Conservation (phyloP, 2,329 filamentous ascomycete species). For the Magnaporthiopsis incrustans region DNA sequence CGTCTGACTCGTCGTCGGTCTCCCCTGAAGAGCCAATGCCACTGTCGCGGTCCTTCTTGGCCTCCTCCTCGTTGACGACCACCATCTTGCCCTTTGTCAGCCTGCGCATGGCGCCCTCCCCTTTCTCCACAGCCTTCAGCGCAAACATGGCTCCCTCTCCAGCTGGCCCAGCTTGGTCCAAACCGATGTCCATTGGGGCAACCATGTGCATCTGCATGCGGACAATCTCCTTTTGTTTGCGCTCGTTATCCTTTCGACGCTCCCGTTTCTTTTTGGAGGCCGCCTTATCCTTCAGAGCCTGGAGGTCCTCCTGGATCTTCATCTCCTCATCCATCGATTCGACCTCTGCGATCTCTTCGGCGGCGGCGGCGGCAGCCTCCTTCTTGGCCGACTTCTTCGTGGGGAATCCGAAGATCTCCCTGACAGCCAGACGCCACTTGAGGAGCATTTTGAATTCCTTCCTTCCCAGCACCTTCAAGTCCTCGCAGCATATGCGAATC, state of each 20-base stretch:
- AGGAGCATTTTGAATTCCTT: constrained; percentile 91
- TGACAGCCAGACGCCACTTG: constrained; percentile 80
- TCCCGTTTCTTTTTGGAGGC: constrained; percentile 72
- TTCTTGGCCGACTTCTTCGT: constrained; percentile 58
- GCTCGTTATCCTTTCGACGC: constrained; percentile 80
- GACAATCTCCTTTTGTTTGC: constrained; percentile 89
- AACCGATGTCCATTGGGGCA: constrained; percentile 88
- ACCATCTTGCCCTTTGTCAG: constrained; percentile 75
- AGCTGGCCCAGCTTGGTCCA: constrained; percentile 73
- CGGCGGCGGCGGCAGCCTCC: constrained; percentile 29
- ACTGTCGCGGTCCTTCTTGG: constrained; percentile 51
- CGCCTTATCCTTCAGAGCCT: constrained; percentile 73
- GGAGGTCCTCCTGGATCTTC: constrained; percentile 78
- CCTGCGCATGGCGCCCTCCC: constrained; percentile 54
- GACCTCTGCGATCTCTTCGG: constrained; percentile 72
- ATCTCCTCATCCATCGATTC: constrained; percentile 93
- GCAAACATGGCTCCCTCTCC: constrained; percentile 82
- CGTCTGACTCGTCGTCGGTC: constrained; percentile 59
- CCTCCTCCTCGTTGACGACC: constrained; percentile 48
- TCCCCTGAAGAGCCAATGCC: constrained; percentile 46
- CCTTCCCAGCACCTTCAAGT: constrained; percentile 83
- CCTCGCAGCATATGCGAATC: constrained; percentile 67
- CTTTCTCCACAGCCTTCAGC: constrained; percentile 73
- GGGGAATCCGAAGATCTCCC: constrained; percentile 83
- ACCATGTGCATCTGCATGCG: constrained; percentile 97